Evolutionary conservation across 345 rosid genomes (phyloP).

Genomic region (Salix arbutifolia): DNA sequence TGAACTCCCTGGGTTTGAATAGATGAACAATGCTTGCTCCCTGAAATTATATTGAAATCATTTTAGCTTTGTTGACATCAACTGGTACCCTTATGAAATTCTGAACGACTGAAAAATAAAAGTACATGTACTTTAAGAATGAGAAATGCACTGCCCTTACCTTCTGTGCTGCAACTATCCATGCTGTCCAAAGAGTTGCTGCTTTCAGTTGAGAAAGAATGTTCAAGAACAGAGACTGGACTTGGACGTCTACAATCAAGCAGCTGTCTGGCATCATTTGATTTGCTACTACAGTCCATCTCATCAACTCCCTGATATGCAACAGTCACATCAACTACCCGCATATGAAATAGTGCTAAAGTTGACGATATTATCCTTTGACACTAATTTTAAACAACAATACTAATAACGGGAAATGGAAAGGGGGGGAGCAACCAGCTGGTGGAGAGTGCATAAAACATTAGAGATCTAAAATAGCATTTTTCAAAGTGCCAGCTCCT

Average conservation of each 20-base stretch:
- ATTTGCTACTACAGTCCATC: slow-evolving; percentile 37
- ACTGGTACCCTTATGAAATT: neutral
- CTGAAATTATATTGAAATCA: slow-evolving; percentile 30
- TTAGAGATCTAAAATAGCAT: too few relatives aligned
- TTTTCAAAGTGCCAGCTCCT: too few relatives aligned
- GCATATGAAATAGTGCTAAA: neutral
- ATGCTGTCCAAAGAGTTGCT: slow-evolving; percentile 59
- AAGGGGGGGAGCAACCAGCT: too few relatives aligned
- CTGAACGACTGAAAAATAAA: neutral
- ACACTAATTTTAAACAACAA: neutral
- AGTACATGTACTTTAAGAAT: neutral
- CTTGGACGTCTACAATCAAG: slow-evolving; percentile 50
- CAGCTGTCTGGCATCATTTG: slow-evolving; percentile 28
- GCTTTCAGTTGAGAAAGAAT: slow-evolving; percentile 55
- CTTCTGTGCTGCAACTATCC: slow-evolving; percentile 43
- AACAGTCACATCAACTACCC: slow-evolving; percentile 10
- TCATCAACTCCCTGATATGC: slow-evolving; percentile 47
- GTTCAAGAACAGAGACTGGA: slow-evolving; percentile 68
- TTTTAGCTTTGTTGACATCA: slow-evolving; percentile 4
- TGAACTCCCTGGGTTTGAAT: slow-evolving; percentile 47
- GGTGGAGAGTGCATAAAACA: too few relatives aligned
- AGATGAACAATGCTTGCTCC: slow-evolving; percentile 47
- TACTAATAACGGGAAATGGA: too few relatives aligned
- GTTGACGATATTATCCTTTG: neutral
- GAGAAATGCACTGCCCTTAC: slow-evolving; percentile 21